Percentiles rank a stretch among this genome's conserved stretches.
These are phyloP conservation scores for Myriangium duriaei DNA, from an alignment of 2,329 filamentous ascomycete species.

Conservation along the genomic window DNA sequence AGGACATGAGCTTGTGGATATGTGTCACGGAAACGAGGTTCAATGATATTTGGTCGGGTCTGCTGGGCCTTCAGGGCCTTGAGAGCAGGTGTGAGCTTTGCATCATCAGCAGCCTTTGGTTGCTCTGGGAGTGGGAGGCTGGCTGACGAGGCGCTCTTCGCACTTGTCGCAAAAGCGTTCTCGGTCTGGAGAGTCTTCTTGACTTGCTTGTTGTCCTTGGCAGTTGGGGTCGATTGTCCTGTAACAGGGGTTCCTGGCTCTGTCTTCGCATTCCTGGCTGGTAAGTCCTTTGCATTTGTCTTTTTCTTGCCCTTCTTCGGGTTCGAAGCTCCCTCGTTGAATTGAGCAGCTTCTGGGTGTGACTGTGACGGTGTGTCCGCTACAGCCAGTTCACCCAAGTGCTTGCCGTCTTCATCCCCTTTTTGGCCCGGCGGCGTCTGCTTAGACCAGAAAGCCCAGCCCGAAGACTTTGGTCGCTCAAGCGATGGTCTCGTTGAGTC, in stretches of 20 bases:
- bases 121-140: conserved; percentile 1
- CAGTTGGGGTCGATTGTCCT: neutral
- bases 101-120: conserved; percentile 2
- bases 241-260: conserved; percentile 6
- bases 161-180: conserved; percentile 6
- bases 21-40: conserved; percentile 57
- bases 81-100: conserved; percentile 4
- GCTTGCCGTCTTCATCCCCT: conserved; percentile 45
- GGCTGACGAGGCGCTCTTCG: conserved; percentile 5
- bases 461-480: conserved; percentile 38
- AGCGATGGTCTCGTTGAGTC: conserved; percentile 14
- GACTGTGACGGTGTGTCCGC: conserved; percentile 39
- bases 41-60: conserved; percentile 46
- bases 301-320: conserved; percentile 12
- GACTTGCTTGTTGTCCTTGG: conserved; percentile 1
- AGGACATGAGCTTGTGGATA: conserved; percentile 41
- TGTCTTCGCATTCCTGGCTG: neutral
- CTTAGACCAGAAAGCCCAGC: conserved; percentile 72
- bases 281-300: conserved; percentile 13
- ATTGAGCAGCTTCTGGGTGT: conserved; percentile 38
- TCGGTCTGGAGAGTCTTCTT: conserved; percentile 3
- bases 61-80: conserved; percentile 8
- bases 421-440: conserved; percentile 36
- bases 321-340: conserved; percentile 30
- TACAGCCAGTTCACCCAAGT: conserved; percentile 39